Conservation (phyloP, 2,329 filamentous ascomycete species). For the Botryotinia convoluta region DNA sequence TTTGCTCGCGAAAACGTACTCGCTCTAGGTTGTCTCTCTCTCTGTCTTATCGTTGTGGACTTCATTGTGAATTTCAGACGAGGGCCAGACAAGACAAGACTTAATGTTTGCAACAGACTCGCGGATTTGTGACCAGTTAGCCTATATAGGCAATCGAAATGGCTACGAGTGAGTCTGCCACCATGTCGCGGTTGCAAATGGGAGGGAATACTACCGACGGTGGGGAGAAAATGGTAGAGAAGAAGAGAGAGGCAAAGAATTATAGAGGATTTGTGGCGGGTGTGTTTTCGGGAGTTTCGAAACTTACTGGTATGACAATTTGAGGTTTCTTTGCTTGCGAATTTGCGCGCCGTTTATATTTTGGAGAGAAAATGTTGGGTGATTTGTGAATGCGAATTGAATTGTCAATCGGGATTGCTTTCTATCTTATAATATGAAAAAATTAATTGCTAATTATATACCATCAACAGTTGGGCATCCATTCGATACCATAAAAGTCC, state of each 20-base stretch:
- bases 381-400: not conserved
- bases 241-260: constrained; percentile 42
- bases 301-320: constrained; percentile 65
- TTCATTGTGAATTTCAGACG: not conserved
- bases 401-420: not conserved
- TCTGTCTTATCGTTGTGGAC: not conserved
- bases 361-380: not conserved
- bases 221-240: constrained; percentile 27
- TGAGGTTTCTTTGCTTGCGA: not conserved
- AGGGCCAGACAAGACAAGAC: not conserved
- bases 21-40: not conserved
- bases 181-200: not conserved
- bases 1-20: not conserved
- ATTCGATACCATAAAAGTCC: constrained; percentile 97
- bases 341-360: not conserved
- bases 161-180: not conserved
- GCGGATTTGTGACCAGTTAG: not conserved
- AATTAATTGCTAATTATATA: not conserved
- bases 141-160: not conserved
- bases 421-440: not conserved
- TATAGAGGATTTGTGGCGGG: constrained; percentile 98
- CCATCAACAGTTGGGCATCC: constrained; percentile 57
- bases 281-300: constrained; percentile 92
- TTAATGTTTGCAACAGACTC: not conserved
- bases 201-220: not conserved